Base-by-base conservation (phyloP, 495 filamentous ascomycete genomes). In the Astrothelium macrocarpum region DNA sequence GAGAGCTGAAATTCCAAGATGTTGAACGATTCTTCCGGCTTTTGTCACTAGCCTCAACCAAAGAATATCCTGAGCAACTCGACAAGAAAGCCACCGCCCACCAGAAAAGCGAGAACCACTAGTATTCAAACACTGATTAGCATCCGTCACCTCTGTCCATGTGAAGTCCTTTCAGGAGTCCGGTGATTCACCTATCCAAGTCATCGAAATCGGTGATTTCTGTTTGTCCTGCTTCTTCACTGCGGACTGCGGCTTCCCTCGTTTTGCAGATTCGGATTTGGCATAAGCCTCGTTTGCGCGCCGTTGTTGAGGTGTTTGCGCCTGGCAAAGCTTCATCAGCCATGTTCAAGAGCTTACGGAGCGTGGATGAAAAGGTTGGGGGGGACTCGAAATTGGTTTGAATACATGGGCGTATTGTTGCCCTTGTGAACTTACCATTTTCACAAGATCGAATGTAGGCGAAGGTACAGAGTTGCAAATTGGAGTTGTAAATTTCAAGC, bases 301-400 rank as follows among this genome's bases (percentile, higher is more conserved):
- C 67, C 92, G 88, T 79, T 97, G 95, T 74, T 91, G 84, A 32
- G 90, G 92, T 65, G 94, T 98, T 87, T 98, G 94, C 31, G 88
- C 88, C 92, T 98, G 68, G 64, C 32, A 11, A 39, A 63, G 23
- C 28, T 31, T n/a, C 12, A 18, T 36, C 28, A 59, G 34, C n/a
- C n/a, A n/a, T n/a, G n/a, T n/a, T n/a, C n/a, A n/a, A n/a, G n/a
- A n/a, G n/a, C n/a, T n/a, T n/a, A n/a, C n/a, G n/a, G n/a, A n/a
- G n/a, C n/a, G 34, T 39, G 34, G 34, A 14, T 39, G 34, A 39
- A n/a, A n/a, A n/a, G n/a, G n/a, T n/a, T 14, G 34, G 14, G 14
- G 34, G 34, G 14, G 34, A 39, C 5, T 14, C 5, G 34, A 39
- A 5, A 39, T 5, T 39, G 5, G 5, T 39, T 39, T 39, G 34